Base-by-base conservation (phyloP, 768 basidiomycete species). In the Xerocomus potaroensis region DNA sequence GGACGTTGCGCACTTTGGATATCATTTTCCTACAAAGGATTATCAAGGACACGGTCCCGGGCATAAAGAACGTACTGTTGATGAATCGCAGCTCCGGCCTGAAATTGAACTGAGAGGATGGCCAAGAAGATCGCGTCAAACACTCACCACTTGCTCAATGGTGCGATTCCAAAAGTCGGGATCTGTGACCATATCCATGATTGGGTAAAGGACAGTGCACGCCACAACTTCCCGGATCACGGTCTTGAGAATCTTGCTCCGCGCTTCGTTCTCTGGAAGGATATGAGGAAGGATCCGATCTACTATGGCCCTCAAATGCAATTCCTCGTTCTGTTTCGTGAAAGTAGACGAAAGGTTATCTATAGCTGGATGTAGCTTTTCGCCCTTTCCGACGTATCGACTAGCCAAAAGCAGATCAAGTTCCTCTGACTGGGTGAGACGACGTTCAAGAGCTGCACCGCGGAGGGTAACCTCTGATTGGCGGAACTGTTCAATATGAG, bases 151-250 rank as follows among this genome's bases (percentile, higher is more conserved):
- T 69, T 93, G 84, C 65, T 97, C 94, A 41, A 97, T 88, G 30
- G 81, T 79, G 48, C 81, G 75, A 69, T 99, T 99, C 93, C 93
- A 97, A 54, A 96, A 96, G 65, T 99, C 96, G 5, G 93, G 91
- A 64, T 99, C 96, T 23, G 87, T 77, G 29, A 97, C 62, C 84
- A 95, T 90, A 40, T 97, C 91, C 74, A 95, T 83, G 44, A 95
- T 66, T 11, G 95, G 93, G 59, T 87, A 83, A 32, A 97, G 60
- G 3, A 95, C 81, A 2, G 84, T 73, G 60, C 91, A 94, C 4
- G 87, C 78, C 1, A 86, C 72, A 54, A 97, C 78, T 68, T 99
- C 96, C 37, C 91, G 72, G 3, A 82, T 80, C 14, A 89, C 81
- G 30, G 87, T 78, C 49, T 69, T 78, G 38, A 96, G 73, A 5